Base-by-base conservation (phyloP, 768 basidiomycete genomes). In the Pleurotus giganteus region DNA sequence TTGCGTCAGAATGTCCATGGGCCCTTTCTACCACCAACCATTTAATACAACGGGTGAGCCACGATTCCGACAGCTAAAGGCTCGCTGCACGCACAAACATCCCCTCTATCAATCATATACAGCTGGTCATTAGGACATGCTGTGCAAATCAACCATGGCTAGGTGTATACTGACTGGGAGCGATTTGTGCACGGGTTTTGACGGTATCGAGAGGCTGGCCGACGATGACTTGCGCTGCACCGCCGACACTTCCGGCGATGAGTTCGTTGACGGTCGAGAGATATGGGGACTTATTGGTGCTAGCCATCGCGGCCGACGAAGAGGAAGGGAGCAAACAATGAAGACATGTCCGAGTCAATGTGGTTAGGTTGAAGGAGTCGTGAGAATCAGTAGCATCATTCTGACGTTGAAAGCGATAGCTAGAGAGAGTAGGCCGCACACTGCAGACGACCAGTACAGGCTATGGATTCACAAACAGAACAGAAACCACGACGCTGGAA, bases 211-310 rank as follows among this genome's bases (percentile, higher is more conserved):
- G 75, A 1, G 91, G 92, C 61, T 96, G 95, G 2, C 95, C 94
- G n/a, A 94, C 89, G 9, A 98, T 74, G 11, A 98, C 95, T 63
- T 98, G 96, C 0, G 91, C 87, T 1, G 94, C 94, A n/a, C 96
- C 96, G 28, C 85, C 95, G 5, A 92, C 80, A 67, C 89, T 91
- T 4, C 95, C 95, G 0, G 94, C 89, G 21, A 95, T 69, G 26
- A 98, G 82, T 65, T 92, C 91, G 61, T 93, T 91, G 34, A 87
- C 65, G 0, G 88, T 91, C 42, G 80, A 71, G n/a, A 80, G 68
- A 8, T 75, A 54, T 7, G 26, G 17, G n/a, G 53, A 54, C 19
- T 43, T 31, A 19, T 42, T 54, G n/a, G n/a, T n/a, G 6, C 29
- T 31, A 4, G 43, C 19, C 43, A 45, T 42, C 12, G 27, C 26